Conservation (phyloP, 1,139 yeast species). For the Magnusiomyces tetraspermus region DNA sequence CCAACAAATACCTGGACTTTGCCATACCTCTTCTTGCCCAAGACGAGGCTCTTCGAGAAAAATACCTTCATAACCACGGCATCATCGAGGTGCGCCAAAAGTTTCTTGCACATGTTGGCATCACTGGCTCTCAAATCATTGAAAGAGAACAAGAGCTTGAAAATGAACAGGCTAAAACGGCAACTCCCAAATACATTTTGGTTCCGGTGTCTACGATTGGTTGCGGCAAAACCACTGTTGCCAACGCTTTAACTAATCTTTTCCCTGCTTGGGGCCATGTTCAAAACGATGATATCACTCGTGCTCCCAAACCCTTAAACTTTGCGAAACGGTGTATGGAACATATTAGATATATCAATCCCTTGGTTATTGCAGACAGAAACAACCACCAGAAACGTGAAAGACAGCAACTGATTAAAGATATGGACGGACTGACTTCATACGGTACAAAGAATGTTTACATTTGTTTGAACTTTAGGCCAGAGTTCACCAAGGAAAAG, state of each 20-base stretch:
- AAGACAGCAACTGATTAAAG: conserved; percentile 55
- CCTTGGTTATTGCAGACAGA: conserved; percentile 63
- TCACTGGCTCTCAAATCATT: conserved; percentile 38
- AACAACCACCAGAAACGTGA: conserved; percentile 71
- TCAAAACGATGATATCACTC: conserved; percentile 73
- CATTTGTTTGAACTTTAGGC: conserved; percentile 64
- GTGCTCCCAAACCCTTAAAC: conserved; percentile 34
- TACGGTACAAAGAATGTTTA: conserved; percentile 29
- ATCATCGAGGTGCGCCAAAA: conserved; percentile 59
- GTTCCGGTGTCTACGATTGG: conserved; percentile 88
- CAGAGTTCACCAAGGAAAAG: conserved; percentile 18
- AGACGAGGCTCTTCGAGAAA: conserved; percentile 35
- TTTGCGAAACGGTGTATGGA: conserved; percentile 38
- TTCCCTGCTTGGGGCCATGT: conserved; percentile 63
- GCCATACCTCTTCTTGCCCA: conserved; percentile 44
- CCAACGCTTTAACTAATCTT: conserved; percentile 47
- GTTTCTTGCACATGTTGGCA: conserved; percentile 44
- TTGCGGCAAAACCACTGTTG: conserved; percentile 88
- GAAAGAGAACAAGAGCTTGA: conserved; percentile 13
- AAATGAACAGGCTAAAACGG: conserved; percentile 2
- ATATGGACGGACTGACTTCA: conserved; percentile 22
- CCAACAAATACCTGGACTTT: conserved; percentile 60
- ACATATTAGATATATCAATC: conserved; percentile 34
- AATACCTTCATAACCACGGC: conserved; percentile 54
- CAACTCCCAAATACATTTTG: conserved; percentile 40